These are phyloP conservation scores for Sporothrix sp. DNA, from an alignment of 2,329 filamentous ascomycete genomes.

Conservation along the genomic window DNA sequence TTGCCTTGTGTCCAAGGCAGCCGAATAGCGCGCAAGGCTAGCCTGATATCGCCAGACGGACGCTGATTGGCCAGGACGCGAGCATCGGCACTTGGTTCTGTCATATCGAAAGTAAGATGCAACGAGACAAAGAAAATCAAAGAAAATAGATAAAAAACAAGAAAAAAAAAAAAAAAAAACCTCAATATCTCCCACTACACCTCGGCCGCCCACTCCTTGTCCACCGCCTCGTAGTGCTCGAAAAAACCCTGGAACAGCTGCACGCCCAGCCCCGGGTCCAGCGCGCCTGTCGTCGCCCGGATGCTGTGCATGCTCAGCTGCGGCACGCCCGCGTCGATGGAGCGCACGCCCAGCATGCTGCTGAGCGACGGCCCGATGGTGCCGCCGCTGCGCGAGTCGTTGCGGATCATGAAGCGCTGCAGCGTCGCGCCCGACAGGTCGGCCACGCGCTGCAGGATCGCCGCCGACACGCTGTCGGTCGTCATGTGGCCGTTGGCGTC, in stretches of 20 bases:
- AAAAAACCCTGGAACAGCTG: slow-evolving; percentile 85
- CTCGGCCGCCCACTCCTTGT: slow-evolving; percentile 54
- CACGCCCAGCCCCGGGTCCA: slow-evolving; percentile 82
- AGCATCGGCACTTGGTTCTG: too few relatives aligned
- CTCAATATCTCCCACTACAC: too few relatives aligned
- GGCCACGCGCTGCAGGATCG: slow-evolving; percentile 69
- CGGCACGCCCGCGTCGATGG: slow-evolving; percentile 80
- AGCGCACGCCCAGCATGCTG: slow-evolving; percentile 66
- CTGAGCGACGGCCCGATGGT: slow-evolving; percentile 92
- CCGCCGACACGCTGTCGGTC: slow-evolving; percentile 76
- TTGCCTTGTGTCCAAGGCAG: background rate
- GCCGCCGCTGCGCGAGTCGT: slow-evolving; percentile 79
- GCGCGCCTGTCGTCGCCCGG: slow-evolving; percentile 72
- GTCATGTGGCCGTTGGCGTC: slow-evolving; percentile 96
- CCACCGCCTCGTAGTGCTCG: slow-evolving; percentile 75
- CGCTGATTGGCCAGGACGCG: too few relatives aligned
- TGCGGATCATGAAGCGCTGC: slow-evolving; percentile 90
- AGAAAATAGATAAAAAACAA: too few relatives aligned
- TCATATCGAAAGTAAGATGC: too few relatives aligned
- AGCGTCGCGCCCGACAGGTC: slow-evolving; percentile 61
- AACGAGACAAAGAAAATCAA: too few relatives aligned
- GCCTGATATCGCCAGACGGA: too few relatives aligned
- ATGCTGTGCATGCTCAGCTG: slow-evolving; percentile 94
- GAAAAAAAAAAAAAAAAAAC: too few relatives aligned
- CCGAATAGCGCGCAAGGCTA: too few relatives aligned